Conservation (phyloP, 768 basidiomycete genomes). For the Naganishia randhawae region DNA sequence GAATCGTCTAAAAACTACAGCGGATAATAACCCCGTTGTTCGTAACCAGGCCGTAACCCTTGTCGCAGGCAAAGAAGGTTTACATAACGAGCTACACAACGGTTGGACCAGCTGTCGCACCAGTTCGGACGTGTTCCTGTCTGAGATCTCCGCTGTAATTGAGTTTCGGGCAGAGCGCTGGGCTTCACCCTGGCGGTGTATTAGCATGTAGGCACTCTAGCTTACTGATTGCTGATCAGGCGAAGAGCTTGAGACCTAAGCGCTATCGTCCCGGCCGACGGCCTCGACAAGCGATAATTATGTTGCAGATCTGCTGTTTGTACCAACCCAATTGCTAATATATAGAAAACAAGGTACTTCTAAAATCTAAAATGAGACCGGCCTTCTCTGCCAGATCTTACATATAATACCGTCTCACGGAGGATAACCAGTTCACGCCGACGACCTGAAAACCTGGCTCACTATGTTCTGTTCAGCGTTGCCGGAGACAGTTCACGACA, state of each 20-base stretch:
- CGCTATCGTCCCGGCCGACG: not conserved
- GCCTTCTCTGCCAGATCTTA: not conserved
- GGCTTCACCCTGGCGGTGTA: too few relatives aligned
- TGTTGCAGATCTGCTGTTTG: not conserved
- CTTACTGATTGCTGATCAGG: not conserved
- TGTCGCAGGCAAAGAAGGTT: not conserved
- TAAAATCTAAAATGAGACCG: not conserved
- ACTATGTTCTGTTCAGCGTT: not conserved
- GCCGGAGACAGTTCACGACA: not conserved
- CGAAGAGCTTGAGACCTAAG: not conserved
- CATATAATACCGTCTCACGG: not conserved
- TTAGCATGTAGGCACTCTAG: too few relatives aligned
- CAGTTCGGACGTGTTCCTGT: slow-evolving; percentile 2
- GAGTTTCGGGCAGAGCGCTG: not conserved
- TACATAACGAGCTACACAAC: not conserved
- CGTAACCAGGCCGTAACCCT: not conserved
- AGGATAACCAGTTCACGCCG: not conserved
- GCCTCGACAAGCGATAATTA: not conserved
- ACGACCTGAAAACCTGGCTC: not conserved
- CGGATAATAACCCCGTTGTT: not conserved
- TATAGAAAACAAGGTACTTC: not conserved
- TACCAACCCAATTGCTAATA: not conserved
- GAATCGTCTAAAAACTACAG: not conserved
- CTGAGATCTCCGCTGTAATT: not conserved
- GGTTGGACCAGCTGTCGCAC: too few relatives aligned